A percentile compares a stretch with the other conserved stretches of the same genome.
Conservation (phyloP, 2,329 filamentous ascomycete species). For the Hypomyces rosellus region DNA sequence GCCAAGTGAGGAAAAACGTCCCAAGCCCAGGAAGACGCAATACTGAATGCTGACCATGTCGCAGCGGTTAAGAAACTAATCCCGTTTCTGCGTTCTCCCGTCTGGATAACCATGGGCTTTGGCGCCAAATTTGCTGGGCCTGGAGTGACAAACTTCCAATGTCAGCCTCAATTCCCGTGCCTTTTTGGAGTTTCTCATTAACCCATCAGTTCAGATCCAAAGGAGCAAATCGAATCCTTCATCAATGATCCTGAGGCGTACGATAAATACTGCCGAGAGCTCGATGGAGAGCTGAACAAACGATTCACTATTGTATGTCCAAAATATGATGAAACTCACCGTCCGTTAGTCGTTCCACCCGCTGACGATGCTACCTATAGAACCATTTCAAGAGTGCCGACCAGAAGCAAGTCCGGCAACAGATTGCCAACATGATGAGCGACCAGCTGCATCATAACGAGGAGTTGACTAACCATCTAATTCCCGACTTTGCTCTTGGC, state of each 20-base stretch:
- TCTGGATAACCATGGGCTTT: constrained; percentile 28
- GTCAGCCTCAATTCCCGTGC: not conserved
- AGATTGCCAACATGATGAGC: not conserved
- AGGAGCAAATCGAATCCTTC: constrained; percentile 40
- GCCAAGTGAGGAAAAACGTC: not conserved
- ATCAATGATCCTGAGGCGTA: constrained; percentile 40
- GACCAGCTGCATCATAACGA: constrained; percentile 27
- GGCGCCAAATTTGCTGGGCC: constrained; percentile 11
- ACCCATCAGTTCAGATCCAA: not conserved
- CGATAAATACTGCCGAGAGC: constrained; percentile 17
- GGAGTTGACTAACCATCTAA: constrained; percentile 41
- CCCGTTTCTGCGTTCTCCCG: constrained; percentile 30
- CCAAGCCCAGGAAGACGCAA: too few relatives aligned
- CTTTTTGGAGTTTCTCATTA: not conserved
- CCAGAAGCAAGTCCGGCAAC: not conserved
- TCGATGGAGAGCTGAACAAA: constrained; percentile 4
- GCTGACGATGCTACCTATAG: not conserved
- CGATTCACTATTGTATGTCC: constrained; percentile 1
- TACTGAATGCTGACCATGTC: too few relatives aligned
- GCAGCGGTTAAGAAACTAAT: constrained; percentile 28
- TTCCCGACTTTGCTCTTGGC: constrained; percentile 42
- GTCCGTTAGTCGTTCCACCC: not conserved
- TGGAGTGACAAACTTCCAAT: constrained; percentile 11
- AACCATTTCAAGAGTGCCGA: not conserved
- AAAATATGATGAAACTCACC: not conserved